A percentile compares a stretch with the other conserved stretches of the same genome.
These are phyloP conservation scores for Kwoniella dendrophila DNA, from an alignment of 768 basidiomycete species.

Conservation along the genomic window DNA sequence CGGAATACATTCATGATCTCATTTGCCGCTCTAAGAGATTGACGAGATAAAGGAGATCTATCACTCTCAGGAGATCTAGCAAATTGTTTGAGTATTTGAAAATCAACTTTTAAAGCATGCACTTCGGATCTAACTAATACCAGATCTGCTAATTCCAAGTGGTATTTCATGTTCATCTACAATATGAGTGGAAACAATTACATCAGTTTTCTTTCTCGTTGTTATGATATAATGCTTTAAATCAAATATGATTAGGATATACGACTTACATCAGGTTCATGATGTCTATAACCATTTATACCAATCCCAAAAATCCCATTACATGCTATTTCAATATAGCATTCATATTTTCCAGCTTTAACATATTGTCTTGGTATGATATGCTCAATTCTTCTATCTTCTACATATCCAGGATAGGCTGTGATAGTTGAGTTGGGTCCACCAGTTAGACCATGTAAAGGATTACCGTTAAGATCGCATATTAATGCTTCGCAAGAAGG, in stretches of 20 bases:
- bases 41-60: conserved; percentile 12
- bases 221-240: background rate
- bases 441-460: conserved; percentile 66
- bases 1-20: conserved; percentile 83
- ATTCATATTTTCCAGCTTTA: conserved; percentile 60
- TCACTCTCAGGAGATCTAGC: conserved; percentile 10
- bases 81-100: conserved; percentile 28
- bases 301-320: conserved; percentile 94
- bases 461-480: conserved; percentile 71
- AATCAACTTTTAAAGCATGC: conserved; percentile 25
- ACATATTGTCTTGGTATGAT: conserved; percentile 73
- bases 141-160: conserved; percentile 10
- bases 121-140: conserved; percentile 4
- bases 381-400: conserved; percentile 87
- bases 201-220: too few species aligned
- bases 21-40: conserved; percentile 52
- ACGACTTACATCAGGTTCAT: conserved; percentile 22
- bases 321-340: conserved; percentile 33
- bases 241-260: background rate
- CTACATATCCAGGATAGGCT: conserved; percentile 10
- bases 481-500: conserved; percentile 93
- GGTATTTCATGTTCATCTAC: conserved; percentile 17
- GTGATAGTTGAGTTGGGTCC: conserved; percentile 25
- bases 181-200: too few species aligned
- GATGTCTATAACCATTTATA: conserved; percentile 47